A percentile compares a stretch with the other conserved stretches of the same genome.
phyloP scores from a whole-genome alignment of 495 filamentous ascomycete genomes.

The Wilcoxina mikolae region DNA sequence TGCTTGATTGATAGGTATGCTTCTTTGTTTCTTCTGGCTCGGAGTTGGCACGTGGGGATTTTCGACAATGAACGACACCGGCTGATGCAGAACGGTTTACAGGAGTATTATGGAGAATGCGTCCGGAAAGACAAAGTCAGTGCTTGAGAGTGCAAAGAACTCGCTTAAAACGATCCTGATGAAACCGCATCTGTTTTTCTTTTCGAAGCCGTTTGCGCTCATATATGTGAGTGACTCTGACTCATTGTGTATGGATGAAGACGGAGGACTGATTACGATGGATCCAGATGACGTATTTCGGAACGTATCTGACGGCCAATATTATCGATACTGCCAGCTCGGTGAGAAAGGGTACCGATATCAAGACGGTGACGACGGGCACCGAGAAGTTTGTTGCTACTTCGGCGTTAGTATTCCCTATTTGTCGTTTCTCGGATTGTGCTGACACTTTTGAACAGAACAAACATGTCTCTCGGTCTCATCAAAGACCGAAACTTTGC shows the following conservation, averaged over 20 bases:
- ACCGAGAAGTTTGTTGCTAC: slow-evolving; percentile 73
- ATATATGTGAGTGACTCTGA: slow-evolving; percentile 41
- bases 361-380: slow-evolving; percentile 48
- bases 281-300: slow-evolving; percentile 54
- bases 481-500: slow-evolving; percentile 88
- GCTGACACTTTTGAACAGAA: slow-evolving; percentile 29
- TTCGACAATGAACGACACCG: slow-evolving; percentile 8
- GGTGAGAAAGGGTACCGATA: slow-evolving; percentile 22
- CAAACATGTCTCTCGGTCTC: slow-evolving; percentile 81
- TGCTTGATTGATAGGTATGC: slow-evolving; percentile 78
- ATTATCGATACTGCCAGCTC: slow-evolving; percentile 61
- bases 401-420: slow-evolving; percentile 22
- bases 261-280: not conserved
- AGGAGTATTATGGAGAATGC: slow-evolving; percentile 95
- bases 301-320: slow-evolving; percentile 87
- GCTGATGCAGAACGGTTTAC: not conserved
- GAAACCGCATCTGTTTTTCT: slow-evolving; percentile 54
- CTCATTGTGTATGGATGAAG: not conserved
- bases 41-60: not conserved
- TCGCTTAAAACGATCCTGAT: slow-evolving; percentile 49
- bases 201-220: slow-evolving; percentile 68
- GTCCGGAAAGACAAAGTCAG: slow-evolving; percentile 54
- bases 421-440: not conserved
- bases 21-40: not conserved
- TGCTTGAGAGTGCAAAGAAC: slow-evolving; percentile 48